Evolutionary conservation across 768 basidiomycete genomes (phyloP).

Genomic region (Pisolithus sp.): DNA sequence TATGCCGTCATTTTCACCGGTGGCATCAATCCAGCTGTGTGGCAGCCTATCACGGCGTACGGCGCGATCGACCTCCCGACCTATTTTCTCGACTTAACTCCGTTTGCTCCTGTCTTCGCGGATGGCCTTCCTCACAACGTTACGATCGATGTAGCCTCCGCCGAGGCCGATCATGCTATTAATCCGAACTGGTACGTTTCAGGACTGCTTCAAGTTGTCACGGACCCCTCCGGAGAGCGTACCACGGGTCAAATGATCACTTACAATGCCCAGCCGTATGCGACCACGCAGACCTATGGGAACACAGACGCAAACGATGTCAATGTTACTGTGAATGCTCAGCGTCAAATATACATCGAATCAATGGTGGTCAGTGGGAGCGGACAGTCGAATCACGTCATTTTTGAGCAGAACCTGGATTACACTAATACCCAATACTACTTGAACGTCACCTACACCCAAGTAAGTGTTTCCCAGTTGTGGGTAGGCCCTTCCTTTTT

Average conservation of each 20-base stretch:
- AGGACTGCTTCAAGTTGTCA: conserved; percentile 59
- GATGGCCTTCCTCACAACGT: conserved; percentile 67
- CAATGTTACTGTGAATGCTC: conserved; percentile 57
- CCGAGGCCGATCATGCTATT: conserved; percentile 58
- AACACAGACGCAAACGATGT: conserved; percentile 41
- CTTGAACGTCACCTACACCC: conserved; percentile 38
- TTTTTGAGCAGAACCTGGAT: conserved; percentile 53
- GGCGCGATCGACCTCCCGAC: conserved; percentile 73
- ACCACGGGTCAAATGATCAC: conserved; percentile 64
- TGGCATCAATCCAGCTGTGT: conserved; percentile 60
- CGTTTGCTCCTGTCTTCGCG: conserved; percentile 64
- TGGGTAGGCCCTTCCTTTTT: background rate
- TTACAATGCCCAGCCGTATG: conserved; percentile 54
- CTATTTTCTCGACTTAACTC: conserved; percentile 72
- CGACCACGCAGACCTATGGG: conserved; percentile 42
- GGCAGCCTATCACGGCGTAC: conserved; percentile 77
- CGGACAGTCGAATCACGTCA: conserved; percentile 47
- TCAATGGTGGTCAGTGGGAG: conserved; percentile 57
- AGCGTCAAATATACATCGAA: conserved; percentile 52
- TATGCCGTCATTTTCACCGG: conserved; percentile 67
- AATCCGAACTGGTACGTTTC: conserved; percentile 77
- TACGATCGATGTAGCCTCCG: conserved; percentile 67
- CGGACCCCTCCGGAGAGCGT: conserved; percentile 52
- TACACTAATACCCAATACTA: conserved; percentile 63
- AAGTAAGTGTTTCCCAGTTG: conserved; percentile 22